Evolutionary conservation across 306 rosid species (phyloP).

Genomic region (Sphenostylis stenocarpa): DNA sequence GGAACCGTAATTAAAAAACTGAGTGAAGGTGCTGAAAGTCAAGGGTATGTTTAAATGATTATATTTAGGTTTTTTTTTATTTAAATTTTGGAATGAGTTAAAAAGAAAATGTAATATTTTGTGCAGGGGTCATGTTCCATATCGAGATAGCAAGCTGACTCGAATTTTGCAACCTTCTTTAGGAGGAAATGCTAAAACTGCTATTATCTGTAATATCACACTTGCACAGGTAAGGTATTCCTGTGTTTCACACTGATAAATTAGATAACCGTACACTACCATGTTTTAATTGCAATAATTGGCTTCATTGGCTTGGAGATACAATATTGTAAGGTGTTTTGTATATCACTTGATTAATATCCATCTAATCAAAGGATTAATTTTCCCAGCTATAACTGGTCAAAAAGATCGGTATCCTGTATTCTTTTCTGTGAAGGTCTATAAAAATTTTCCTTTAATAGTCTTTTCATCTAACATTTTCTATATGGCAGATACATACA

Average conservation of each 20-base stretch:
- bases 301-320: background rate
- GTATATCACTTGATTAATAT: slow-evolving; percentile 7
- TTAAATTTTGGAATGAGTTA: slow-evolving; percentile 15
- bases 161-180: slow-evolving; percentile 94
- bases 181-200: slow-evolving; percentile 97
- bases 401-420: background rate
- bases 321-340: background rate
- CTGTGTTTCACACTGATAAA: slow-evolving; percentile 12
- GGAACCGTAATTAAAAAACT: slow-evolving; percentile 98
- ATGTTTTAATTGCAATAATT: slow-evolving; percentile 18
- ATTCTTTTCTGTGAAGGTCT: slow-evolving; percentile 8
- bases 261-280: background rate
- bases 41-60: slow-evolving; percentile 68
- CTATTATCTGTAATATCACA: slow-evolving; percentile 91
- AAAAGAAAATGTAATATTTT: slow-evolving; percentile 25
- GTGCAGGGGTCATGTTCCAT: slow-evolving; percentile 94
- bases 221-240: slow-evolving; percentile 72
- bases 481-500: slow-evolving; percentile 73
- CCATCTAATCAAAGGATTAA: background rate
- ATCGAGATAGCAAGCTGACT: slow-evolving; percentile 97
- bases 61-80: background rate
- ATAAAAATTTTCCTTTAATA: background rate
- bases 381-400: slow-evolving; percentile 12
- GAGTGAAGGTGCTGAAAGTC: slow-evolving; percentile 98
- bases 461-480: slow-evolving; percentile 25